Evolutionary conservation across 169 alveolate genomes (phyloP).

Genomic region (Plasmodium coatneyi): DNA sequence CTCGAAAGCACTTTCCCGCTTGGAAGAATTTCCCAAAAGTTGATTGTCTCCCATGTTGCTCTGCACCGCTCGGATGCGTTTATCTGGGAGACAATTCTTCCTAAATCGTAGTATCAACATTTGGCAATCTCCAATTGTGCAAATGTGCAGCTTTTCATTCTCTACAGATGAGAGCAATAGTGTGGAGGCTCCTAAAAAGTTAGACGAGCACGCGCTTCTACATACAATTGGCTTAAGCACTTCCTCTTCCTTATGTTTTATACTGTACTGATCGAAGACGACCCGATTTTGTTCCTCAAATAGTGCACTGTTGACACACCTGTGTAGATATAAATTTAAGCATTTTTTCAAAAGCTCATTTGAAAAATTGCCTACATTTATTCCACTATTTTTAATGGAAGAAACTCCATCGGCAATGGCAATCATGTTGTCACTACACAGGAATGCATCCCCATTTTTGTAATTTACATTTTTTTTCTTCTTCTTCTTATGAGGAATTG

Average conservation of each 20-base stretch:
- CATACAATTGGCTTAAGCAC: conserved; percentile 60
- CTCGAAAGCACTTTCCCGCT: conserved; percentile 10
- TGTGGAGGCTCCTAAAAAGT: conserved; percentile 70
- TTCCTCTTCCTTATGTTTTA: conserved; percentile 31
- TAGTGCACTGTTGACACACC: conserved; percentile 13
- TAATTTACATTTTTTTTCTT: conserved; percentile 26
- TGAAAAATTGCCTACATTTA: conserved; percentile 72
- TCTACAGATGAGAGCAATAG: conserved; percentile 48
- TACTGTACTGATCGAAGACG: conserved; percentile 27
- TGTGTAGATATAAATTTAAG: conserved; percentile 48
- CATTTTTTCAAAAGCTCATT: conserved; percentile 72
- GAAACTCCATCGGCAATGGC: conserved; percentile 75
- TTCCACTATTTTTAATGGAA: conserved; percentile 61
- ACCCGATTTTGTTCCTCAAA: conserved; percentile 52
- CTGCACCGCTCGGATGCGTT: conserved; percentile 22
- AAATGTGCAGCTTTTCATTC: conserved; percentile 48
- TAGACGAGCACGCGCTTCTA: conserved; percentile 73
- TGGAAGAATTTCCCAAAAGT: not conserved
- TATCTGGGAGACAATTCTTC: not conserved
- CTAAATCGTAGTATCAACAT: conserved; percentile 50
- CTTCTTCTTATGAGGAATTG: conserved; percentile 48
- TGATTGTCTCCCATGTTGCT: not conserved
- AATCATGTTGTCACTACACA: conserved; percentile 69
- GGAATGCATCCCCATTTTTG: conserved; percentile 67
- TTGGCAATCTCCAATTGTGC: conserved; percentile 72